These are phyloP conservation scores for Wickerhamomyces sp. DNA, from an alignment of 1,139 yeast genomes.

Conservation along the genomic window DNA sequence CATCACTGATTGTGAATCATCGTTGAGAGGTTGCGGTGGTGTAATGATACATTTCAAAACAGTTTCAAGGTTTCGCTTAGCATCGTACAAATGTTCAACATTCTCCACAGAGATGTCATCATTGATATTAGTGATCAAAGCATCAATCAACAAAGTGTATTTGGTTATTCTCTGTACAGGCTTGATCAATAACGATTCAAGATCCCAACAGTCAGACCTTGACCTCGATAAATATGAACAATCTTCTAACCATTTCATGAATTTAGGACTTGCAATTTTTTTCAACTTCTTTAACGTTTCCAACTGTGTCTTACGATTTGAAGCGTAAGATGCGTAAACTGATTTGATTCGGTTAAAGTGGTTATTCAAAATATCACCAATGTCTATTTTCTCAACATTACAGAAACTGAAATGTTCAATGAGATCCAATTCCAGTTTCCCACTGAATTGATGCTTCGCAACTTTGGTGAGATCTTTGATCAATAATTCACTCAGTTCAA, in stretches of 20 bases:
- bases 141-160: constrained; percentile 17
- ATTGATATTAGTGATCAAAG: constrained; percentile 11
- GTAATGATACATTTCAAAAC: constrained; percentile 1
- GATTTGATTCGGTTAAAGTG: constrained; percentile 20
- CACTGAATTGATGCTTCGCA: constrained; percentile 5
- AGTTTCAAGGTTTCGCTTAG: constrained; percentile 12
- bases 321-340: constrained; percentile 17
- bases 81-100: constrained; percentile 14
- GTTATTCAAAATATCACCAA: constrained; percentile 25
- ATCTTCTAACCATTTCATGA: constrained; percentile 22
- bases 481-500: constrained; percentile 27
- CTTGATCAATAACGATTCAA: constrained; percentile 20
- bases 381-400: constrained; percentile 16
- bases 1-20: background rate
- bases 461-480: constrained; percentile 17
- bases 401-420: constrained; percentile 9
- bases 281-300: constrained; percentile 7
- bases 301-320: constrained; percentile 15
- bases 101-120: constrained; percentile 8
- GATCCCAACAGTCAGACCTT: constrained; percentile 19
- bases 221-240: constrained; percentile 19
- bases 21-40: no score
- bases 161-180: constrained; percentile 23
- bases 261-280: constrained; percentile 17
- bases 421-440: constrained; percentile 11